A percentile compares a stretch with the other conserved stretches of the same genome.
Conservation (phyloP, 108 stramenopile species). For the Pseudonitzschia delicatissima region DNA sequence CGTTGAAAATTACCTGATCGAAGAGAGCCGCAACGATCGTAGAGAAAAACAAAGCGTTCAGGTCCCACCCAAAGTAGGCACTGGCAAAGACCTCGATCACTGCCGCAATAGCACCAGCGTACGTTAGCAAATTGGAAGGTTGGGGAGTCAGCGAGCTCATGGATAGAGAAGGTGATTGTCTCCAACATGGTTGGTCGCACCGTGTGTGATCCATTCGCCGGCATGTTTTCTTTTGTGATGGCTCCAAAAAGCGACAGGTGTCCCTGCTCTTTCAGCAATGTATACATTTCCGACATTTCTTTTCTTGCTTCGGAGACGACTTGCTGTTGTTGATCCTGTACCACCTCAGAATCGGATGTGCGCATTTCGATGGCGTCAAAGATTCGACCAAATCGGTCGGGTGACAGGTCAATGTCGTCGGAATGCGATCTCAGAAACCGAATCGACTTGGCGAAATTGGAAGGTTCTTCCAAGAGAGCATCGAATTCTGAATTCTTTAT, state of each 20-base stretch:
- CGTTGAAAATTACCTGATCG: slow-evolving; percentile 70
- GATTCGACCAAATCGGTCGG: slow-evolving; percentile 40
- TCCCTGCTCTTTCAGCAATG: slow-evolving; percentile 43
- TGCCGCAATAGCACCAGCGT: slow-evolving; percentile 61
- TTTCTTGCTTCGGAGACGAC: slow-evolving; percentile 49
- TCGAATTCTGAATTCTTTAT: slow-evolving; percentile 10
- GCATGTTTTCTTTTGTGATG: slow-evolving; percentile 35
- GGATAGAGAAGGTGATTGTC: slow-evolving; percentile 56
- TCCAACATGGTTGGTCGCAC: slow-evolving; percentile 68
- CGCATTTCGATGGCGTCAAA: slow-evolving; percentile 73
- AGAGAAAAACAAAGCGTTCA: slow-evolving; percentile 60
- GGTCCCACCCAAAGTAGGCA: slow-evolving; percentile 42
- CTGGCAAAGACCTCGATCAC: slow-evolving; percentile 56
- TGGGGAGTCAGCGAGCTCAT: slow-evolving; percentile 77
- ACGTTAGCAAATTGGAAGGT: slow-evolving; percentile 65
- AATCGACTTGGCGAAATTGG: slow-evolving; percentile 18
- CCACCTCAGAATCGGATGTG: slow-evolving; percentile 51
- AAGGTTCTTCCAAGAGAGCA: slow-evolving; percentile 17
- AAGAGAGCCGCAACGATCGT: slow-evolving; percentile 50
- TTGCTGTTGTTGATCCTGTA: slow-evolving; percentile 38
- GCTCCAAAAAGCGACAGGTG: slow-evolving; percentile 65
- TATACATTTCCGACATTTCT: slow-evolving; percentile 80
- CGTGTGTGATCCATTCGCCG: slow-evolving; percentile 64
- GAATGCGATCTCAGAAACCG: slow-evolving; percentile 13
- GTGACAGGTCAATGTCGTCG: slow-evolving; percentile 16